Conservation (phyloP, 2,329 filamentous ascomycete genomes). For the Metarhizium sp. region DNA sequence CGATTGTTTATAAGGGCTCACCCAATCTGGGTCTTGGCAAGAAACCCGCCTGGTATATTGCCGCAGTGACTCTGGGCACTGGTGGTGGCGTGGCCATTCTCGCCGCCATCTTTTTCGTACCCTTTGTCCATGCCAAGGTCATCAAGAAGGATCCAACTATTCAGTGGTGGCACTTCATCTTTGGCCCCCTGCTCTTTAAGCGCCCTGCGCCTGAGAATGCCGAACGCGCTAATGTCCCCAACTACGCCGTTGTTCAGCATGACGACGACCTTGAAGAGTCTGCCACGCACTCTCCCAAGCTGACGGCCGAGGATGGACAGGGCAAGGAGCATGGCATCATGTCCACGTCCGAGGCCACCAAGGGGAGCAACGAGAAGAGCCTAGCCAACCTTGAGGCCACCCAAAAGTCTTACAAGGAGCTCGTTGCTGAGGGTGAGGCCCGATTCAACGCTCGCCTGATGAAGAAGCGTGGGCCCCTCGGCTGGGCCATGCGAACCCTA, state of each 20-base stretch:
- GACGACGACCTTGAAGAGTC: conserved; percentile 38
- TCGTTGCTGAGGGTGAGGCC: conserved; percentile 47
- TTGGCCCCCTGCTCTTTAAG: conserved; percentile 54
- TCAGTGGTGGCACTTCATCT: conserved; percentile 52
- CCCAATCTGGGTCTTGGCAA: conserved; percentile 55
- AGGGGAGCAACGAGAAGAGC: conserved; percentile 22
- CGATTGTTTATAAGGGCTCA: conserved; percentile 74
- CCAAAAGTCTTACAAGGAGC: conserved; percentile 49
- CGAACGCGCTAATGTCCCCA: conserved; percentile 51
- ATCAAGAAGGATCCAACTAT: conserved; percentile 59
- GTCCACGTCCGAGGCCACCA: conserved; percentile 6
- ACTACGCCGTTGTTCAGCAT: conserved; percentile 71
- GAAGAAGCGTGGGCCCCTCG: conserved; percentile 55
- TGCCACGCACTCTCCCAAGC: conserved; percentile 19
- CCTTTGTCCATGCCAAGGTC: conserved; percentile 56
- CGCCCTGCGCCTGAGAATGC: conserved; percentile 46
- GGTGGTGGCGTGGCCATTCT: conserved; percentile 51
- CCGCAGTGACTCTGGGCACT: conserved; percentile 53
- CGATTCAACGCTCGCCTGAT: conserved; percentile 54
- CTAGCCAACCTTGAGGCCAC: conserved; percentile 33
- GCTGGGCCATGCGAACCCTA: conserved; percentile 73
- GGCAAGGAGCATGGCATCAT: conserved; percentile 7
- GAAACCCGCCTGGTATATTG: conserved; percentile 60
- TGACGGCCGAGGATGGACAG: conserved; percentile 19
- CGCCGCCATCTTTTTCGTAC: conserved; percentile 63